phyloP scores from a whole-genome alignment of 2,329 filamentous ascomycete genomes.

The Blumeriella jaapii region DNA sequence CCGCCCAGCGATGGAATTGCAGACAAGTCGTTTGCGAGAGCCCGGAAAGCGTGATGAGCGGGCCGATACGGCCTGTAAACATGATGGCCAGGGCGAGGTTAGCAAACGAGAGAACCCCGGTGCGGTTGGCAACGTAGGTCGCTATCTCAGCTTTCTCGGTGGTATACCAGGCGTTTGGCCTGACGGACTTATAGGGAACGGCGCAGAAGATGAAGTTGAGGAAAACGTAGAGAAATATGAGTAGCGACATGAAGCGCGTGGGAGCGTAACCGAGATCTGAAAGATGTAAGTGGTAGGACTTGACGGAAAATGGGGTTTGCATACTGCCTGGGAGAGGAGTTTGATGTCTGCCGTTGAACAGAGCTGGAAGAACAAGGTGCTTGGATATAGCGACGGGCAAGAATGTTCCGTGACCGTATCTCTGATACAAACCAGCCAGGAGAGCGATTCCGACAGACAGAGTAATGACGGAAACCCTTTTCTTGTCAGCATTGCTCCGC shows the following conservation, averaged over 20 bases:
- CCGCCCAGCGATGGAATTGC: slow-evolving; percentile 39
- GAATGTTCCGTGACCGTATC: background rate
- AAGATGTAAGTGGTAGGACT: background rate
- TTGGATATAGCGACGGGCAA: slow-evolving; percentile 3
- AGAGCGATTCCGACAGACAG: background rate
- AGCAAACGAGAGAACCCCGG: slow-evolving; percentile 11
- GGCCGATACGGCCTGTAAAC: slow-evolving; percentile 14
- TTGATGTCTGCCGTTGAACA: slow-evolving; percentile 5
- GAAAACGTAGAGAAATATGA: slow-evolving; percentile 5
- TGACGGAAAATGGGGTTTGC: background rate
- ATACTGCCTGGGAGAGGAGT: slow-evolving; percentile 1
- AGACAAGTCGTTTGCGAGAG: slow-evolving; percentile 39
- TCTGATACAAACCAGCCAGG: background rate
- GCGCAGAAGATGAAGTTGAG: slow-evolving; percentile 6
- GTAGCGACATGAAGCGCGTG: background rate
- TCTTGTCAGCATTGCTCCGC: background rate
- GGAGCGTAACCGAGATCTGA: slow-evolving; percentile 5
- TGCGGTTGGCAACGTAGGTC: slow-evolving; percentile 13
- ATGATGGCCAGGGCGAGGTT: slow-evolving; percentile 14
- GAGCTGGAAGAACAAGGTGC: slow-evolving; percentile 3
- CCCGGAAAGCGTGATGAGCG: slow-evolving; percentile 13
- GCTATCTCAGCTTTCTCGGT: slow-evolving; percentile 29
- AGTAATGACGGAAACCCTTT: background rate
- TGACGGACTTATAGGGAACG: slow-evolving; percentile 4
- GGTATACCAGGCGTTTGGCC: slow-evolving; percentile 5